Percentiles rank a stretch among this genome's conserved stretches.
phyloP scores from a whole-genome alignment of 768 basidiomycete species.

The Gloeophyllum trabeum region DNA sequence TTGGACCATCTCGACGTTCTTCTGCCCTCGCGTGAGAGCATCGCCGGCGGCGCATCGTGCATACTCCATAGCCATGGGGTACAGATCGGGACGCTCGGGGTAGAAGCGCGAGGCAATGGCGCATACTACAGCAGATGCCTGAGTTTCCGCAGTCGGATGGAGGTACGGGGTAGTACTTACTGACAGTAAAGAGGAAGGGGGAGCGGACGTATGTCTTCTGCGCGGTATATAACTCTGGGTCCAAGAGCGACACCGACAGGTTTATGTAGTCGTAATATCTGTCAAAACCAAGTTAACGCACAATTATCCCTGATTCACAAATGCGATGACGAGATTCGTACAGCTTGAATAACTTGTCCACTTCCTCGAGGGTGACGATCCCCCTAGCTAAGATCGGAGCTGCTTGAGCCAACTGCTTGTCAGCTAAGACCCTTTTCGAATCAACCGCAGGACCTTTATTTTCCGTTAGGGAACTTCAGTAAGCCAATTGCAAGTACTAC shows the following conservation, averaged over 20 bases:
- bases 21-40: conserved; percentile 63
- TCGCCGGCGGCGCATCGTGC: conserved; percentile 70
- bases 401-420: conserved; percentile 27
- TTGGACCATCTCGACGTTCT: conserved; percentile 76
- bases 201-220: conserved; percentile 71
- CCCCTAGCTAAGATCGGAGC: conserved; percentile 58
- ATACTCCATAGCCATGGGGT: conserved; percentile 59
- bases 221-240: conserved; percentile 77
- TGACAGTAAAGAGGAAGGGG: conserved; percentile 87
- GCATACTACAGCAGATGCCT: conserved; percentile 42
- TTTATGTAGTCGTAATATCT: conserved; percentile 79
- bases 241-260: conserved; percentile 65
- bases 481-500: conserved; percentile 13
- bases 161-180: conserved; percentile 32
- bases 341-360: conserved; percentile 66
- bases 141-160: background rate
- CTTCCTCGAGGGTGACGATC: conserved; percentile 53
- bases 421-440: too few relatives aligned
- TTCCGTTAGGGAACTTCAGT: too few relatives aligned
- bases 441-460: too few relatives aligned
- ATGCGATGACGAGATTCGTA: conserved; percentile 21
- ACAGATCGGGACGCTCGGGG: conserved; percentile 55
- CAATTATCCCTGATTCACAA: background rate
- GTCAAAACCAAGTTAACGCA: too few relatives aligned
- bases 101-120: conserved; percentile 83